Conservation (phyloP, 1,284 basidiomycete species). For the Tilletia setariae region DNA sequence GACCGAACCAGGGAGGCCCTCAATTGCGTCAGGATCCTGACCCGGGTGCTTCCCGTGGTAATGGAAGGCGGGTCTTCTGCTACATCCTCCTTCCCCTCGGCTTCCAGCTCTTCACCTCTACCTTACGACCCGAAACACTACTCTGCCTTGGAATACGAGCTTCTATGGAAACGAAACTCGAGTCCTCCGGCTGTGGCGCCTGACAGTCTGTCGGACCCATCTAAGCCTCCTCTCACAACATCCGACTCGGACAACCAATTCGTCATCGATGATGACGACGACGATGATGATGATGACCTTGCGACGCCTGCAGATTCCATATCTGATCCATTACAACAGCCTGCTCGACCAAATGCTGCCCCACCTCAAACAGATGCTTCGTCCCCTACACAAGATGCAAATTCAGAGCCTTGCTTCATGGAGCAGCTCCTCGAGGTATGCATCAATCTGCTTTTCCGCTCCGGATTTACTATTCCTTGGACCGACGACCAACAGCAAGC, state of each 20-base stretch:
- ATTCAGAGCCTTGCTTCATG: conserved; percentile 20
- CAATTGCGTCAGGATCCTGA: conserved; percentile 46
- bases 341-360: neutral
- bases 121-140: conserved; percentile 18
- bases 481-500: conserved; percentile 32
- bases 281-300: conserved; percentile 24
- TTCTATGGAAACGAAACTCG: conserved; percentile 29
- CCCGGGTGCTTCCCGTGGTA: conserved; percentile 42
- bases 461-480: conserved; percentile 51
- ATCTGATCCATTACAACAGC: conserved; percentile 26
- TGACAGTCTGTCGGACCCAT: conserved; percentile 19
- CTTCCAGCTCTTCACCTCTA: conserved; percentile 11
- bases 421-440: conserved; percentile 33
- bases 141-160: conserved; percentile 26
- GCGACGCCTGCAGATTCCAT: neutral
- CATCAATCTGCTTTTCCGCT: conserved; percentile 49
- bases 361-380: neutral
- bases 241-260: conserved; percentile 33
- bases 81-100: conserved; percentile 13
- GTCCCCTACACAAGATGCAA: neutral
- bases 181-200: neutral
- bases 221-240: neutral
- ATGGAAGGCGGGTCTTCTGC: conserved; percentile 20
- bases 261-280: conserved; percentile 45
- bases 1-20: conserved; percentile 43